A percentile compares a stretch with the other conserved stretches of the same genome.
Evolutionary conservation across 2,329 filamentous ascomycete genomes (phyloP).

Genomic region (Colletotrichum chrysophilum): DNA sequence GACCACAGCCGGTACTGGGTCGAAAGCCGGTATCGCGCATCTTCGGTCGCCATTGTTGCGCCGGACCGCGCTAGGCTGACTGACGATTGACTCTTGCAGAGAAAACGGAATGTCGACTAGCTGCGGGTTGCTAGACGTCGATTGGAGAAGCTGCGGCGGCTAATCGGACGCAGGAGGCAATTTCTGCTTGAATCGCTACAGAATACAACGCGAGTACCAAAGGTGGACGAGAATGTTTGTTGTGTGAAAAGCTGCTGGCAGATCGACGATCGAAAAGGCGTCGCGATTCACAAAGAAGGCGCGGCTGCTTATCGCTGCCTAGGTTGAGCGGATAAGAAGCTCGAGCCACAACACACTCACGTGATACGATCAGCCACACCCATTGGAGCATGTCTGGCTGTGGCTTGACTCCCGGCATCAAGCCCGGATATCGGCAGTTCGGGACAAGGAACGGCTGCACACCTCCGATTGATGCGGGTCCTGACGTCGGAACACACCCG

Average conservation of each 20-base stretch:
- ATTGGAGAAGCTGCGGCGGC: background rate
- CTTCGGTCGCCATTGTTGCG: slow-evolving; percentile 74
- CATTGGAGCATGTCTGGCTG: background rate
- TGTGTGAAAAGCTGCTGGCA: background rate
- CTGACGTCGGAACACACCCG: background rate
- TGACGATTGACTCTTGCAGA: background rate
- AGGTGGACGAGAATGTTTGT: background rate
- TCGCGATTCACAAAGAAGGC: background rate
- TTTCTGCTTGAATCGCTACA: background rate
- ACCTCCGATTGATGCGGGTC: background rate
- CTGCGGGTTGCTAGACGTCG: background rate
- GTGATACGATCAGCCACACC: background rate
- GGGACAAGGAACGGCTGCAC: background rate
- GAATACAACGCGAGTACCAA: background rate
- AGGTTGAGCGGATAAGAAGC: background rate
- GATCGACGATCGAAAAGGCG: background rate
- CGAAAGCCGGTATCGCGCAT: slow-evolving; percentile 87
- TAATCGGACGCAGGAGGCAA: background rate
- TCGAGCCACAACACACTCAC: background rate
- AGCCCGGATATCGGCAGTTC: background rate
- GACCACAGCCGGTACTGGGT: slow-evolving; percentile 95
- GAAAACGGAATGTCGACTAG: background rate
- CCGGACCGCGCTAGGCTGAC: background rate
- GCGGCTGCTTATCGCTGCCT: background rate
- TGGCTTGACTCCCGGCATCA: background rate